Evolutionary conservation across 2,329 filamentous ascomycete genomes (phyloP).

Genomic region (Cladorrhinum sp.): DNA sequence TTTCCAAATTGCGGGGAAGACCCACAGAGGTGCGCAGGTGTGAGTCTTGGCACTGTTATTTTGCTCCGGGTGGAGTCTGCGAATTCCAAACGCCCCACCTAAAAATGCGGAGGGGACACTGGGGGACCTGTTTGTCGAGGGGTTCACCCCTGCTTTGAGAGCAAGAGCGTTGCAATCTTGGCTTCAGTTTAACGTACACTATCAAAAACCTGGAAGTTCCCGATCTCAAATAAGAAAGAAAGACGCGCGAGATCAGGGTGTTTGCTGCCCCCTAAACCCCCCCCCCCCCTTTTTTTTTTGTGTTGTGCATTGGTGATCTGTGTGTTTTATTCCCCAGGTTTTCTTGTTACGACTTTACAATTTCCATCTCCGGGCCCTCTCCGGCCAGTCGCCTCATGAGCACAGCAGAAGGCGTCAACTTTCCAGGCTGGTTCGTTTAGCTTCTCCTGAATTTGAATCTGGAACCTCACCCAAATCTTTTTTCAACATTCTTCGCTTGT

Average conservation of each 20-base stretch:
- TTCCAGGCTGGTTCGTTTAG: neutral
- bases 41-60: neutral
- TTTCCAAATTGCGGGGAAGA: constrained; percentile 8
- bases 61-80: neutral
- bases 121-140: neutral
- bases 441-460: neutral
- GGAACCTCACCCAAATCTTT: neutral
- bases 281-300: neutral
- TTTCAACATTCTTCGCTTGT: neutral
- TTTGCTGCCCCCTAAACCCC: no score
- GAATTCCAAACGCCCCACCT: neutral
- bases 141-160: neutral
- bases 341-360: neutral
- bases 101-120: constrained; percentile 5
- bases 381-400: neutral
- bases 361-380: neutral
- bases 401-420: neutral
- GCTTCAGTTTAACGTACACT: neutral
- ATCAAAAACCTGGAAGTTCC: neutral
- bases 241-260: constrained; percentile 3
- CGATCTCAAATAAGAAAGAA: neutral
- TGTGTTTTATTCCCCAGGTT: neutral
- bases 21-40: constrained; percentile 1
- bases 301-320: neutral
- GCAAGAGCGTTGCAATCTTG: neutral